Evolutionary conservation across 2,329 filamentous ascomycete genomes (phyloP).

Genomic region (Parafenestella ontariensis): DNA sequence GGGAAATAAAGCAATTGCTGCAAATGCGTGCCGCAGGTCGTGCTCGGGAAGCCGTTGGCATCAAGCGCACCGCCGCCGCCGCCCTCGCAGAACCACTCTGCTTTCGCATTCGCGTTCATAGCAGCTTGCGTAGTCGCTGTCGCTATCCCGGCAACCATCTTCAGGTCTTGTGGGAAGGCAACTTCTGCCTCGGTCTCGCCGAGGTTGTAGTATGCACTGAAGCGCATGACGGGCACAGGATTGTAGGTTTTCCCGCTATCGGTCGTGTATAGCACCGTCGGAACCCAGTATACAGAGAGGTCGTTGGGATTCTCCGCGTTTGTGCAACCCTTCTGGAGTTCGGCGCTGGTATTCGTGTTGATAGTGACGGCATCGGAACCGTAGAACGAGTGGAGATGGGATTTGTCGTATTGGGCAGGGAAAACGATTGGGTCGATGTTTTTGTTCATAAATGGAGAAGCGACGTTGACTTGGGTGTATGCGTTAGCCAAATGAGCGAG

Average conservation of each 20-base stretch:
- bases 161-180: constrained; percentile 54
- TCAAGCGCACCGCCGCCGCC: constrained; percentile 22
- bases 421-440: constrained; percentile 56
- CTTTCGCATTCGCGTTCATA: constrained; percentile 32
- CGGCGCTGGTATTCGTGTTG: constrained; percentile 46
- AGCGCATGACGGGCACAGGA: constrained; percentile 44
- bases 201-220: constrained; percentile 58
- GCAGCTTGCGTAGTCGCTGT: constrained; percentile 37
- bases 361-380: constrained; percentile 54
- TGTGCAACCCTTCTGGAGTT: constrained; percentile 55
- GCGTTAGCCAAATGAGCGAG: constrained; percentile 37
- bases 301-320: constrained; percentile 58
- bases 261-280: constrained; percentile 51
- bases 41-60: constrained; percentile 39
- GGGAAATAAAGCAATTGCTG: constrained; percentile 57
- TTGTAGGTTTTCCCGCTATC: constrained; percentile 45
- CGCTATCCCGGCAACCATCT: constrained; percentile 52
- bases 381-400: constrained; percentile 56
- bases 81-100: constrained; percentile 39
- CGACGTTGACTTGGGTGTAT: constrained; percentile 47
- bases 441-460: constrained; percentile 51
- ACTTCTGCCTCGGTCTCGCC: constrained; percentile 53
- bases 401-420: constrained; percentile 49
- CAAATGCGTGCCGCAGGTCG: constrained; percentile 53
- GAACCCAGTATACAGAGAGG: constrained; percentile 56